Evolutionary conservation across 192 early-diverging fungal genomes (phyloP).

Genomic region (Coemansia sp.): DNA sequence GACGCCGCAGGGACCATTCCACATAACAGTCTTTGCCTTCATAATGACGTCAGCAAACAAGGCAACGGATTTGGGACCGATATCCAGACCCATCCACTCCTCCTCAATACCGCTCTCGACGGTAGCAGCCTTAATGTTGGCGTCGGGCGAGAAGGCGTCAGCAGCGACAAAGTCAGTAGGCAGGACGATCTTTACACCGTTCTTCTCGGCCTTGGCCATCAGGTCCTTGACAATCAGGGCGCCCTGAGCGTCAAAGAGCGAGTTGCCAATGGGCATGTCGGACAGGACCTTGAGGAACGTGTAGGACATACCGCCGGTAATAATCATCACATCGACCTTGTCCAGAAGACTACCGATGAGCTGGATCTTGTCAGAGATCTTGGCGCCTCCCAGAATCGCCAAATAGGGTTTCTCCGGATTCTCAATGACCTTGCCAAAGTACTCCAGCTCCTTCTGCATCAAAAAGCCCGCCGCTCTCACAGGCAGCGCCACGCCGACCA

Average conservation of each 20-base stretch:
- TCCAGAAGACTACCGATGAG: constrained; percentile 97
- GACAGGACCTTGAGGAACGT: constrained; percentile 94
- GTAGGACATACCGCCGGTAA: constrained; percentile 96
- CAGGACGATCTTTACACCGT: constrained; percentile 86
- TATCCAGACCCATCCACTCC: constrained; percentile 92
- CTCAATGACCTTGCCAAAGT: constrained; percentile 96
- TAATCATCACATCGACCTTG: constrained; percentile 85
- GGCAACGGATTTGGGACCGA: constrained; percentile 77
- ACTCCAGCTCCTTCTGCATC: constrained; percentile 99
- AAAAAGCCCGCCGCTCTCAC: constrained; percentile 91
- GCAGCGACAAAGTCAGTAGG: constrained; percentile 89
- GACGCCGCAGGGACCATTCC: constrained; percentile 98
- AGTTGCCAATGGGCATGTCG: constrained; percentile 86
- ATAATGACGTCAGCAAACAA: constrained; percentile 66
- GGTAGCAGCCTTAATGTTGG: constrained; percentile 82
- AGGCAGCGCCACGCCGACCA: constrained; percentile 93
- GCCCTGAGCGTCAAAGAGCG: constrained; percentile 87
- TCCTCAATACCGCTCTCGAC: constrained; percentile 82
- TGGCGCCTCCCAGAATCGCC: constrained; percentile 96
- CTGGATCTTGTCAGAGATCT: constrained; percentile 98
- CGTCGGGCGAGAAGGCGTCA: constrained; percentile 81
- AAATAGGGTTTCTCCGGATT: constrained; percentile 89
- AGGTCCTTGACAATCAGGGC: constrained; percentile 77
- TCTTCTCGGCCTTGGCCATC: constrained; percentile 86
- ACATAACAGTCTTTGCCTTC: constrained; percentile 89